Percentiles rank a stretch among this genome's conserved stretches.
Evolutionary conservation across 2,329 filamentous ascomycete species (phyloP).

Genomic region (Chaetomium sp.): DNA sequence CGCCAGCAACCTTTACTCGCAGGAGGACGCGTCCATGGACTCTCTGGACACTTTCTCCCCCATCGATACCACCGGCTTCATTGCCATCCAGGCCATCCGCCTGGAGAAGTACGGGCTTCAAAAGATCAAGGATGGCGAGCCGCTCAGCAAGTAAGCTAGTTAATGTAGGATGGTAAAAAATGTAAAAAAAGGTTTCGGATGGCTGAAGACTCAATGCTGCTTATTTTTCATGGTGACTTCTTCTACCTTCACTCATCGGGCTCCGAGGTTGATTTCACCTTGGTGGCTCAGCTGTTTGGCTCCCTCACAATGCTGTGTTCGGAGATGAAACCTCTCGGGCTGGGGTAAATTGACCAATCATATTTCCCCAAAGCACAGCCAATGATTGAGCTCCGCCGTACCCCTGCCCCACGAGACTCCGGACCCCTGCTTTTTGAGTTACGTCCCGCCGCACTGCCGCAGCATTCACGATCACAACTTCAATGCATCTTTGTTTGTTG

Average conservation of each 20-base stretch:
- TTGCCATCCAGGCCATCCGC: constrained; percentile 63
- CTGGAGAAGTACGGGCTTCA: constrained; percentile 48
- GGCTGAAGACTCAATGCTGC: not conserved
- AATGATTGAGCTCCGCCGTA: constrained; percentile 11
- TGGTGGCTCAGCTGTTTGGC: too few relatives aligned
- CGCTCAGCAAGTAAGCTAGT: constrained; percentile 21
- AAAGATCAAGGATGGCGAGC: constrained; percentile 34
- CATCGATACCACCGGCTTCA: constrained; percentile 45
- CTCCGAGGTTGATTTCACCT: too few relatives aligned
- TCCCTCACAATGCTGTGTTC: too few relatives aligned
- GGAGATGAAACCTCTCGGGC: constrained; percentile 11
- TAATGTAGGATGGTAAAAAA: constrained; percentile 4
- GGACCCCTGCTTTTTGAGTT: constrained; percentile 9
- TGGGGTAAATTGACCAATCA: constrained; percentile 17
- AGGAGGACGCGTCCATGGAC: constrained; percentile 46
- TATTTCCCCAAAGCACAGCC: not conserved
- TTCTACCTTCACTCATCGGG: not conserved
- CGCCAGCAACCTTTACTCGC: constrained; percentile 45
- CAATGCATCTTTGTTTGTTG: too few relatives aligned
- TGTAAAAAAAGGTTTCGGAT: not conserved
- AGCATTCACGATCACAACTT: not conserved
- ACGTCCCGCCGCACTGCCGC: not conserved
- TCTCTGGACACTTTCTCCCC: constrained; percentile 38
- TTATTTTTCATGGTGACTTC: not conserved
- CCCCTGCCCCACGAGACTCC: too few relatives aligned